Conservation (phyloP, 179 eudicot genomes). For the Gypsophila paniculata region DNA sequence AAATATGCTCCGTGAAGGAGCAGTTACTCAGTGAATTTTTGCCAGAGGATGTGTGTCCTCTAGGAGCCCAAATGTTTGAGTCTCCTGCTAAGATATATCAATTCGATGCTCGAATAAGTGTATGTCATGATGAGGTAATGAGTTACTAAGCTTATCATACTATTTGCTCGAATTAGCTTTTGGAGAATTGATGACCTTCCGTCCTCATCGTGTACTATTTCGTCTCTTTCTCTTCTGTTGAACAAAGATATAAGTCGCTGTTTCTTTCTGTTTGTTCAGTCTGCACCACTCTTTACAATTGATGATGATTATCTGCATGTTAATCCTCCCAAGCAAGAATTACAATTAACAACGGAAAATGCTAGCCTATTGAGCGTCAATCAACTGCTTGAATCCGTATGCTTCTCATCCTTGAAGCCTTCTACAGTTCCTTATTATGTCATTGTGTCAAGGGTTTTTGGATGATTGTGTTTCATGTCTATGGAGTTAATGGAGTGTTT, state of each 20-base stretch:
- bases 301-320: slow-evolving; percentile 52
- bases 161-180: background rate
- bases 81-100: slow-evolving; percentile 32
- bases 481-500: background rate
- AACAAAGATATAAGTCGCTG: slow-evolving; percentile 7
- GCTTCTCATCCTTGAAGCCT: slow-evolving; percentile 22
- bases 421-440: background rate
- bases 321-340: slow-evolving; percentile 33
- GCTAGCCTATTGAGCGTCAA: slow-evolving; percentile 61
- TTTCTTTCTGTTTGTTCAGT: slow-evolving; percentile 38
- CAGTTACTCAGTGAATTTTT: slow-evolving; percentile 69
- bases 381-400: slow-evolving; percentile 85
- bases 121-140: slow-evolving; percentile 54
- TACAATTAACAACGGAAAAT: slow-evolving; percentile 35
- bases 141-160: slow-evolving; percentile 9
- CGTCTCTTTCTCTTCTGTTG: background rate
- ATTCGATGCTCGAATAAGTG: slow-evolving; percentile 33
- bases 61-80: slow-evolving; percentile 52
- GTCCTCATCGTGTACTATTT: slow-evolving; percentile 1
- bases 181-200: background rate
- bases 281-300: slow-evolving; percentile 34
- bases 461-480: background rate
- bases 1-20: slow-evolving; percentile 48
- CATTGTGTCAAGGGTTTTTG: background rate
- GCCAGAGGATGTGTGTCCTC: slow-evolving; percentile 83